Conservation (phyloP, 2,329 filamentous ascomycete genomes). For the Penicillium sp. region DNA sequence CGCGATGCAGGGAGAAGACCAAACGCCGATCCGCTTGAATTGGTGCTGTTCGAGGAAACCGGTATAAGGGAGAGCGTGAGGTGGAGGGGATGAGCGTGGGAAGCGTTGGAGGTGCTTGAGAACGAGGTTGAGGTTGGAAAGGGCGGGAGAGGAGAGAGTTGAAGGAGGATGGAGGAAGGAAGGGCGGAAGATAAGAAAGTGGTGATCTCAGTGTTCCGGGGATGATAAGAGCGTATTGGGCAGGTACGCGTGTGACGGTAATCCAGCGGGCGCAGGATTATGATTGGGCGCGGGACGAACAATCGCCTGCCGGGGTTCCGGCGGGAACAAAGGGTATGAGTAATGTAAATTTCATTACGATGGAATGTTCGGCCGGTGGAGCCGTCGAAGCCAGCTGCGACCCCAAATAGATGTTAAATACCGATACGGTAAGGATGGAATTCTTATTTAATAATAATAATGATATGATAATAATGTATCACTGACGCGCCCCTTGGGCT, state of each 20-base stretch:
- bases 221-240: slow-evolving; percentile 25
- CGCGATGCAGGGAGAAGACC: not conserved
- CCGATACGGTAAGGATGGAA: too few species aligned
- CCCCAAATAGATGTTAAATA: too few species aligned
- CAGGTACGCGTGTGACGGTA: slow-evolving; percentile 25
- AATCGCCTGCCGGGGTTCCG: slow-evolving; percentile 14
- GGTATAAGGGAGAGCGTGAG: slow-evolving; percentile 1
- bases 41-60: too few species aligned
- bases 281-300: slow-evolving; percentile 15
- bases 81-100: not conserved
- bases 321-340: slow-evolving; percentile 1
- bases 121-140: not conserved
- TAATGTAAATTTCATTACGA: not conserved
- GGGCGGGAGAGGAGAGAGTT: slow-evolving; percentile 1
- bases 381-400: slow-evolving; percentile 13
- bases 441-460: too few species aligned
- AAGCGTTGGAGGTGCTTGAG: not conserved
- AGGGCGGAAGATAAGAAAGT: slow-evolving; percentile 15
- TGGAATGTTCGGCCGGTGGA: slow-evolving; percentile 28
- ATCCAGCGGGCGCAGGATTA: slow-evolving; percentile 4
- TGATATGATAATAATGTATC: too few species aligned
- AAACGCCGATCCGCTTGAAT: too few species aligned
- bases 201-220: slow-evolving; percentile 17
- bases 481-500: too few species aligned
- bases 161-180: slow-evolving; percentile 10